Percentiles rank a stretch among this genome's conserved stretches.
Conservation (phyloP, 1,139 yeast species). For the Yamadazyma triangularis region DNA sequence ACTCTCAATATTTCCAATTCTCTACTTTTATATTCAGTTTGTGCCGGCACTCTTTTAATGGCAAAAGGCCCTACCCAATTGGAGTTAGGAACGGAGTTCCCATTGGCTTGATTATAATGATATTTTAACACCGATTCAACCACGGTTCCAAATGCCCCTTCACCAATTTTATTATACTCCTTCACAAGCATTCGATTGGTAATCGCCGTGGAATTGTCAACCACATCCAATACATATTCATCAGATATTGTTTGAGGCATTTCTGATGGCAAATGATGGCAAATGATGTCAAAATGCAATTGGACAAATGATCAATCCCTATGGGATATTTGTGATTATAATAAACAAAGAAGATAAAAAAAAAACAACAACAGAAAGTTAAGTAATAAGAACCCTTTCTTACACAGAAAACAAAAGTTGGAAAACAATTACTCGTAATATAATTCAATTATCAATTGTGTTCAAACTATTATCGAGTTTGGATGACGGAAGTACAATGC, state of each 20-base stretch:
- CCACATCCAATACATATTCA: conserved; percentile 42
- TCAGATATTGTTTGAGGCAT: conserved; percentile 12
- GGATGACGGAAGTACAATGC: too few species aligned
- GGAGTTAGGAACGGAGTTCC: background rate
- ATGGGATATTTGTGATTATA: too few species aligned
- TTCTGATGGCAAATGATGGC: too few species aligned
- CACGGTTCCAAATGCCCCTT: conserved; percentile 83
- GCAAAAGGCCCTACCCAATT: conserved; percentile 78
- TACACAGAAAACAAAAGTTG: too few species aligned
- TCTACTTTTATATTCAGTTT: conserved; percentile 76
- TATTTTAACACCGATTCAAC: conserved; percentile 61
- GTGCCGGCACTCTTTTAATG: conserved; percentile 78
- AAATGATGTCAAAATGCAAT: too few species aligned
- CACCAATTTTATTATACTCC: conserved; percentile 72
- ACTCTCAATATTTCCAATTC: conserved; percentile 71
- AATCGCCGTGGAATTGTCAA: conserved; percentile 51
- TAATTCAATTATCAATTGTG: too few species aligned
- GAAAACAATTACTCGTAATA: too few species aligned
- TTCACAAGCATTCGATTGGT: conserved; percentile 61
- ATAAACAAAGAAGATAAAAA: too few species aligned
- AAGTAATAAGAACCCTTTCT: too few species aligned
- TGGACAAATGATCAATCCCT: too few species aligned
- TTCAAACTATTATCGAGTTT: too few species aligned
- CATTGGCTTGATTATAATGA: conserved; percentile 14
- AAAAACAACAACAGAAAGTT: too few species aligned